A percentile compares a stretch with the other conserved stretches of the same genome.
phyloP scores from a whole-genome alignment of 1,284 basidiomycete genomes.

The Apiotrichum domesticum region DNA sequence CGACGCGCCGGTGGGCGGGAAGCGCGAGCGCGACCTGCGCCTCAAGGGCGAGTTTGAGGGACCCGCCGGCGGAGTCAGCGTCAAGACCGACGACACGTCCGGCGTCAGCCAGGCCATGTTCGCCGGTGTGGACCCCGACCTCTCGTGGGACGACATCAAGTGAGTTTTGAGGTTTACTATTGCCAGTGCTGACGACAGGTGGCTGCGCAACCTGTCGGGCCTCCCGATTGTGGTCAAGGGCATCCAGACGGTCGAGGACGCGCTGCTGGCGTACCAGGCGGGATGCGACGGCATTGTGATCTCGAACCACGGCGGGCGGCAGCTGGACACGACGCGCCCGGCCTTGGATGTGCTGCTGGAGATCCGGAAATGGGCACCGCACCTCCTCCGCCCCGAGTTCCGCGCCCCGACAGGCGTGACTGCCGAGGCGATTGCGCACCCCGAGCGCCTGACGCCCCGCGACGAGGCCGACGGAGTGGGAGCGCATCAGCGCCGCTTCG shows the following conservation, averaged over 20 bases:
- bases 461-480: slow-evolving; percentile 9
- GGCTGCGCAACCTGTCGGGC: slow-evolving; percentile 67
- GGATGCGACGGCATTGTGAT: slow-evolving; percentile 50
- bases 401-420: slow-evolving; percentile 31
- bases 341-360: slow-evolving; percentile 70
- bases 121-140: slow-evolving; percentile 39
- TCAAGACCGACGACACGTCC: slow-evolving; percentile 32
- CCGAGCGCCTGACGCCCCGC: slow-evolving; percentile 59
- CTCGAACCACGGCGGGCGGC: slow-evolving; percentile 52
- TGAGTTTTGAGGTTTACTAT: slow-evolving; percentile 7
- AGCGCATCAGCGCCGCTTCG: slow-evolving; percentile 24
- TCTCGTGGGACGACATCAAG: slow-evolving; percentile 41
- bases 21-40: slow-evolving; percentile 69
- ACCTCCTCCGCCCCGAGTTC: slow-evolving; percentile 37
- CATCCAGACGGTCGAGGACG: slow-evolving; percentile 52
- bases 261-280: slow-evolving; percentile 47
- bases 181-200: slow-evolving; percentile 34
- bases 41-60: slow-evolving; percentile 43
- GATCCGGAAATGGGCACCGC: slow-evolving; percentile 52
- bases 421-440: slow-evolving; percentile 52
- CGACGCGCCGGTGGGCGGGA: slow-evolving; percentile 78
- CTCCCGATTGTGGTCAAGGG: slow-evolving; percentile 81
- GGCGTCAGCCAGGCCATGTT: slow-evolving; percentile 41
- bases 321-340: slow-evolving; percentile 53
- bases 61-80: slow-evolving; percentile 36